Conservation (phyloP, 257 asterid genomes). For the Capsicum pubescens region DNA sequence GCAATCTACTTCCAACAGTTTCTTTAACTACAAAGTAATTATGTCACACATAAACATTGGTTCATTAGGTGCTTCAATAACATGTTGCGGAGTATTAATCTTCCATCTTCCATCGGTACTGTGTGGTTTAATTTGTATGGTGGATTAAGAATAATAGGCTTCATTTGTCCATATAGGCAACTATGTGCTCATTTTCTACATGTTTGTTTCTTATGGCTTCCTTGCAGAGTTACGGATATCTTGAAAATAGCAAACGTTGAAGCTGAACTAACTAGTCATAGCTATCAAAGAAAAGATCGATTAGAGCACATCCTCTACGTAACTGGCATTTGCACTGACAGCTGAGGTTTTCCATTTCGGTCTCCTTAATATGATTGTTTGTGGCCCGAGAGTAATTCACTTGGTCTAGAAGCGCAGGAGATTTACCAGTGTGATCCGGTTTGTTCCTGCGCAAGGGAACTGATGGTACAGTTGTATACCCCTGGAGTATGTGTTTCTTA, state of each 20-base stretch:
- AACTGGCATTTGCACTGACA: not conserved
- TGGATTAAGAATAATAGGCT: not conserved
- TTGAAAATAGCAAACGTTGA: not conserved
- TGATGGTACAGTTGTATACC: not conserved
- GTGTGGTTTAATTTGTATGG: not conserved
- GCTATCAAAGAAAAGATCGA: not conserved
- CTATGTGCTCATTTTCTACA: not conserved
- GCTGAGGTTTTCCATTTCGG: no score
- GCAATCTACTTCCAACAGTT: not conserved
- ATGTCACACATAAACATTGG: not conserved
- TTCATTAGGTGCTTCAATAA: not conserved
- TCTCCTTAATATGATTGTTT: not conserved
- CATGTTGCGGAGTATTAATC: not conserved
- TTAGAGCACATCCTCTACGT: not conserved
- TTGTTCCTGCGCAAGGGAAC: not conserved
- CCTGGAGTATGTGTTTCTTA: not conserved
- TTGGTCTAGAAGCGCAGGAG: not conserved
- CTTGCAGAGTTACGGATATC: constrained; percentile 10
- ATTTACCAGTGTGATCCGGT: not conserved
- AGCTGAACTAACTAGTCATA: not conserved
- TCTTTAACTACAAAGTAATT: not conserved
- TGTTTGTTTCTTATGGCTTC: constrained; percentile 7
- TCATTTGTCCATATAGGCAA: not conserved
- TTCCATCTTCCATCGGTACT: no score
- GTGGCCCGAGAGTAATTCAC: not conserved